These are phyloP conservation scores for Neonectria punicea DNA, from an alignment of 2,329 filamentous ascomycete genomes.

Conservation along the genomic window DNA sequence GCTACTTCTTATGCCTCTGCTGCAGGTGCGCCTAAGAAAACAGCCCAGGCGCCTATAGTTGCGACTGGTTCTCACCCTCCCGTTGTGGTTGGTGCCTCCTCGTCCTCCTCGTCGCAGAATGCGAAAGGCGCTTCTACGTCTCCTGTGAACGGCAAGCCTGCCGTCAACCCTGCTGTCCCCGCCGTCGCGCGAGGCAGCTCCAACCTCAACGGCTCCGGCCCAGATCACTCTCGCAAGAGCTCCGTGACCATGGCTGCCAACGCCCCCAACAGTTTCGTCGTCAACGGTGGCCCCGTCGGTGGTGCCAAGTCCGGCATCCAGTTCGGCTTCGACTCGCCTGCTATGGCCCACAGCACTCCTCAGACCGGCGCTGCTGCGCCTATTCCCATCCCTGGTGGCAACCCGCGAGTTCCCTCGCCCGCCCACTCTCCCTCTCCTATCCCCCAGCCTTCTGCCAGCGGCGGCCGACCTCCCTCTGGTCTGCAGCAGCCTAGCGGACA, in stretches of 20 bases:
- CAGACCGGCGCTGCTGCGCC: slow-evolving; percentile 65
- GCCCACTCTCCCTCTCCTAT: slow-evolving; percentile 93
- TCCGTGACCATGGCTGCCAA: slow-evolving; percentile 93
- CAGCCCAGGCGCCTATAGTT: slow-evolving; percentile 68
- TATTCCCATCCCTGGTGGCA: slow-evolving; percentile 70
- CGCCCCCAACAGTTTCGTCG: slow-evolving; percentile 77
- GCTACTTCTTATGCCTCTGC: slow-evolving; percentile 74
- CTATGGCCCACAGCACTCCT: slow-evolving; percentile 74
- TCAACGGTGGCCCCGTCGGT: slow-evolving; percentile 76
- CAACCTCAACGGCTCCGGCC: slow-evolving; percentile 74
- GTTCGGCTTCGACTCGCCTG: slow-evolving; percentile 83
- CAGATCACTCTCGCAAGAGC: slow-evolving; percentile 84
- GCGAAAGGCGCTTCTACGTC: slow-evolving; percentile 75
- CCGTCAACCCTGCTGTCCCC: slow-evolving; percentile 76
- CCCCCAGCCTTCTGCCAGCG: slow-evolving; percentile 84
- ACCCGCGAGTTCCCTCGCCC: slow-evolving; percentile 82
- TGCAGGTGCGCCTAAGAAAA: slow-evolving; percentile 72
- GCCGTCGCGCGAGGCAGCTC: slow-evolving; percentile 71
- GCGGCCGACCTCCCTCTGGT: slow-evolving; percentile 84
- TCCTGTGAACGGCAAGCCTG: slow-evolving; percentile 85
- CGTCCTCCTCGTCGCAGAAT: slow-evolving; percentile 62
- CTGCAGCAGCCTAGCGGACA: slow-evolving; percentile 74
- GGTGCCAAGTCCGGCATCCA: slow-evolving; percentile 74
- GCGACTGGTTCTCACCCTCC: slow-evolving; percentile 66
- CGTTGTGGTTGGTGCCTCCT: slow-evolving; percentile 65